Conservation (phyloP, 2,329 filamentous ascomycete species). For the Fusarium dimerum region DNA sequence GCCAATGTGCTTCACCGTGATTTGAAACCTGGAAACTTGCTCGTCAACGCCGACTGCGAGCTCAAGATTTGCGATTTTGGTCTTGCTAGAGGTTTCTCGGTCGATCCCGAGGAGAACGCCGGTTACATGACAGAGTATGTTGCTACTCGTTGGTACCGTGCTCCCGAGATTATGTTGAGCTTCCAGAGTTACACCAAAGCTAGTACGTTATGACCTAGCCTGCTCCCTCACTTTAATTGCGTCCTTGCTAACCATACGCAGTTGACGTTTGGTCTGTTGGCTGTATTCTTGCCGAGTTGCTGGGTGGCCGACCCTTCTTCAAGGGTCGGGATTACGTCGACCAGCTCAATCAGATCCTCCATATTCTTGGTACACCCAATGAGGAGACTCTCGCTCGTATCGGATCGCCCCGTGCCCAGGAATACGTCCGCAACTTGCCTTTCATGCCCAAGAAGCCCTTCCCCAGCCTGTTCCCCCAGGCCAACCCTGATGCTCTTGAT, state of each 20-base stretch:
- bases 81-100: slow-evolving; percentile 91
- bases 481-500: slow-evolving; percentile 94
- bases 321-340: slow-evolving; percentile 99
- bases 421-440: slow-evolving; percentile 95
- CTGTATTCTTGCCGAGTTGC: slow-evolving; percentile 93
- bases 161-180: slow-evolving; percentile 98
- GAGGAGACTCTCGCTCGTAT: slow-evolving; percentile 93
- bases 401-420: slow-evolving; percentile 91
- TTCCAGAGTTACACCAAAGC: slow-evolving; percentile 99
- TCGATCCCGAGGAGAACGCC: slow-evolving; percentile 96
- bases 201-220: slow-evolving; percentile 65
- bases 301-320: slow-evolving; percentile 97
- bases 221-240: neutral
- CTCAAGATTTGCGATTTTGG: slow-evolving; percentile 99
- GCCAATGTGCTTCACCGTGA: slow-evolving; percentile 97
- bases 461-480: slow-evolving; percentile 83
- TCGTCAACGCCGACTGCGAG: slow-evolving; percentile 99
- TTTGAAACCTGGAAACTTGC: slow-evolving; percentile 92
- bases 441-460: slow-evolving; percentile 95
- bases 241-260: slow-evolving; percentile 40
- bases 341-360: slow-evolving; percentile 98
- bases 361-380: slow-evolving; percentile 95
- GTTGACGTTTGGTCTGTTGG: slow-evolving; percentile 99
- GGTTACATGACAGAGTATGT: slow-evolving; percentile 99
- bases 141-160: slow-evolving; percentile 91